These are phyloP conservation scores for Nigrospora sphaerica DNA, from an alignment of 2,329 filamentous ascomycete genomes.

Conservation along the genomic window DNA sequence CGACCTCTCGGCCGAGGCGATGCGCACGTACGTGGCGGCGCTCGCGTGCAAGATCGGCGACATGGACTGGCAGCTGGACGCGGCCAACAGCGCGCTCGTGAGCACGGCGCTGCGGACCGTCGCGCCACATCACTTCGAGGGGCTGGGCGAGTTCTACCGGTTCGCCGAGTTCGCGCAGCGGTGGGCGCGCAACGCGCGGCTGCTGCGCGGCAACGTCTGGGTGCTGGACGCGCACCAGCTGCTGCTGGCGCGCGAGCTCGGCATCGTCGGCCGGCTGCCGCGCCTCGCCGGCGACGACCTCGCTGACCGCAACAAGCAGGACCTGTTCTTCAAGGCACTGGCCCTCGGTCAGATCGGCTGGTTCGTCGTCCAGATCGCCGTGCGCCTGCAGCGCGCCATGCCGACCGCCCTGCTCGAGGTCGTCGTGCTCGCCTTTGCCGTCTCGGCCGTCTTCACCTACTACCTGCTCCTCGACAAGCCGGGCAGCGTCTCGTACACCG, in stretches of 20 bases:
- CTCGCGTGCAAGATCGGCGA: not conserved
- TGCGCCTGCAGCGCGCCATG: not conserved
- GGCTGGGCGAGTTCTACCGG: not conserved
- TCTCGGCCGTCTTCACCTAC: not conserved
- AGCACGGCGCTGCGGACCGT: not conserved
- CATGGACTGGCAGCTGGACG: not conserved
- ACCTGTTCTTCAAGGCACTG: conserved; percentile 15
- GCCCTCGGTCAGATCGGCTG: conserved; percentile 6
- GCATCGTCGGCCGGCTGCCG: conserved; percentile 13
- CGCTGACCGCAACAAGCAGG: conserved; percentile 14
- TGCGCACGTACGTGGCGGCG: not conserved
- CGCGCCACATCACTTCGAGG: not conserved
- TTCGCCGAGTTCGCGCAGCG: not conserved
- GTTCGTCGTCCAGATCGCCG: not conserved
- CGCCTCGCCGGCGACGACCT: conserved; percentile 9
- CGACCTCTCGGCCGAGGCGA: not conserved
- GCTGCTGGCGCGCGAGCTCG: conserved; percentile 8
- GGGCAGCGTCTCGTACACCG: not conserved
- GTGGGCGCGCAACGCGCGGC: not conserved
- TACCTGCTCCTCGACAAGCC: not conserved
- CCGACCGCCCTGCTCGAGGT: not conserved
- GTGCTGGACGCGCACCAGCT: conserved; percentile 11
- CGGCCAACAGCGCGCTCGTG: not conserved
- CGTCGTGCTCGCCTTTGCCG: not conserved
- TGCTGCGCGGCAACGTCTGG: conserved; percentile 5